These are phyloP conservation scores for Syzygium syzygioides DNA, from an alignment of 441 rosid genomes.

Conservation along the genomic window DNA sequence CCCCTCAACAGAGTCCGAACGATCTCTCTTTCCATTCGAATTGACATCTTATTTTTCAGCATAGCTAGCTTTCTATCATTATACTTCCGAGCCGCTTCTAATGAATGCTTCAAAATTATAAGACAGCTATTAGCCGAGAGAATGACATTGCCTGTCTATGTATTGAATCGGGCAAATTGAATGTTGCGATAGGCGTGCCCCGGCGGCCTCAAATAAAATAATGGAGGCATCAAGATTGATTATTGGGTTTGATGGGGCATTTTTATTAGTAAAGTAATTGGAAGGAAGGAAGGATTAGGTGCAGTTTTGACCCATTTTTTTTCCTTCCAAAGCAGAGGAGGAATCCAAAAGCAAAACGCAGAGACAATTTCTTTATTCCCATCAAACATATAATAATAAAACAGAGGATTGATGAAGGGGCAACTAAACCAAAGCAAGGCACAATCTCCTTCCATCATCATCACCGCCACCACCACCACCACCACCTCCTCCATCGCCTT, in stretches of 20 bases:
- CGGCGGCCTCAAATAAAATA: neutral
- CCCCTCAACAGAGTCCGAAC: neutral
- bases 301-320: neutral
- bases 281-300: neutral
- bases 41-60: rapidly evolving
- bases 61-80: neutral
- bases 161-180: neutral
- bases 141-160: no score
- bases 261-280: neutral
- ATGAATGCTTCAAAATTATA: no score
- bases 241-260: neutral
- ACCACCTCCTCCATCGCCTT: neutral
- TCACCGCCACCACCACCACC: neutral
- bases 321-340: neutral
- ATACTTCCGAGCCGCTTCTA: no score
- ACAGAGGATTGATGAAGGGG: neutral
- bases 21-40: neutral
- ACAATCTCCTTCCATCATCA: neutral
- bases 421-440: neutral
- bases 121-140: no score
- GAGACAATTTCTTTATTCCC: neutral
- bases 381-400: neutral
- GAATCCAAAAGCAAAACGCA: neutral
- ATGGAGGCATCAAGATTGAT: neutral
- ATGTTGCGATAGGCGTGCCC: neutral